Evolutionary conservation across 2,329 filamentous ascomycete genomes (phyloP), one percentile per base, ranked within the genome.

Genomic region (Botrytis squamosa): DNA sequence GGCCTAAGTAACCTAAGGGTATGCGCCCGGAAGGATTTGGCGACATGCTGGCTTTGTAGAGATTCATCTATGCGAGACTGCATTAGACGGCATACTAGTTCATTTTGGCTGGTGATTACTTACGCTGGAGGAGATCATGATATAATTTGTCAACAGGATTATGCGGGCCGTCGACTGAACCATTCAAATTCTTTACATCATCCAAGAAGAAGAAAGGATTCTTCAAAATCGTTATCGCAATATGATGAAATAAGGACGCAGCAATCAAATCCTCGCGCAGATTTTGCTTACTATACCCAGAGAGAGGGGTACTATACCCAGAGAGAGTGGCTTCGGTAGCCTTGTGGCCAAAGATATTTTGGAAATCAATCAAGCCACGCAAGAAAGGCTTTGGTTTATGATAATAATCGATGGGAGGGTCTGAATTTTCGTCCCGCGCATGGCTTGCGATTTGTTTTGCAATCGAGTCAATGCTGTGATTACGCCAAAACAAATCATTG

Each of bases 181-280:
- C 40, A 42, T 42, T 40, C 60, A 40, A 29, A 0, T 9, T 29
- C n/a, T n/a, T 18, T 14, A 14, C 8, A 3, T 44, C 18, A 64
- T 64, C 62, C 62, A 64, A 20, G 40, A 64, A 64, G 62, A 64
- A 64, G 22, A 64, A 64, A 2, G 62, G 62, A 44, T 64, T 64
- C 8, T 33, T 38, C 62, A 64, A 44, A 16, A 64, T 64, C 3
- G 38, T 29, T 4, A 14, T 44, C 62, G 62, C 40, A 29, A 64
- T 64, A 64, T 64, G 62, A 64, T 29, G 40, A 42, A 29, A 64
- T n/a, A 64, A 8, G n/a, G 62, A 64, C 29, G 62, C 62, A 64
- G 62, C 62, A 64, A 64, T 44, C 25, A 64, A 20, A 36, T 64
- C 62, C 62, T 44, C 25, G 18, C n/a, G 38, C 5, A 64, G 42